phyloP scores from a whole-genome alignment of 139 green algal genomes.

The Zygnema circumcarinatum region DNA sequence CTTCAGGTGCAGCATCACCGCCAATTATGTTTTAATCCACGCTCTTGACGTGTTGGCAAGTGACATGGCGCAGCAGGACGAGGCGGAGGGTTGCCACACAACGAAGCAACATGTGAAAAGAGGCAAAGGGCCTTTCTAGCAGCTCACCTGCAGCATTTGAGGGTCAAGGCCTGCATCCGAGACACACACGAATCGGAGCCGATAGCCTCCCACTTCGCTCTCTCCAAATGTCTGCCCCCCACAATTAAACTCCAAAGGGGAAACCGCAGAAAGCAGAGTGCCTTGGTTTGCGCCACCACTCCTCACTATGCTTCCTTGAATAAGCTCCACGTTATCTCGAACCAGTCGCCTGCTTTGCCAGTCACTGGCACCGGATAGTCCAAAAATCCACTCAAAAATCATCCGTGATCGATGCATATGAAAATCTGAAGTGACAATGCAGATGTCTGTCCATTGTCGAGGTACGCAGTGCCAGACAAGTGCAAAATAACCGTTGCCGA shows the following conservation, averaged over 20 bases:
- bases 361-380: conserved; percentile 16
- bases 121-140: not conserved
- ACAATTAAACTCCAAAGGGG: not conserved
- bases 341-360: not conserved
- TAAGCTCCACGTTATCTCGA: not conserved
- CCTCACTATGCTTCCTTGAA: not conserved
- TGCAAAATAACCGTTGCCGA: conserved; percentile 60
- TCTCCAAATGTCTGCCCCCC: not conserved
- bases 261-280: not conserved
- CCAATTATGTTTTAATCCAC: not conserved
- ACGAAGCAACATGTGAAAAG: not conserved
- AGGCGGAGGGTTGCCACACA: not conserved
- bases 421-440: conserved; percentile 58
- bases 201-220: conserved; percentile 8
- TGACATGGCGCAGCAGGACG: conserved; percentile 6
- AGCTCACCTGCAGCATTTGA: conserved; percentile 41
- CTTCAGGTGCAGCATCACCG: not conserved
- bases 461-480: conserved; percentile 53
- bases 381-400: conserved; percentile 64
- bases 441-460: conserved; percentile 34
- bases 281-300: not conserved
- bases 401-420: conserved; percentile 55
- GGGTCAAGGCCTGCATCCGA: conserved; percentile 34
- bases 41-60: not conserved
- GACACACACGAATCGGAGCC: conserved; percentile 14